Percentiles rank a stretch among this genome's conserved stretches.
These are phyloP conservation scores for Rhizoclosmatium sp. DNA, from an alignment of 192 early-diverging fungal species.

Conservation along the genomic window DNA sequence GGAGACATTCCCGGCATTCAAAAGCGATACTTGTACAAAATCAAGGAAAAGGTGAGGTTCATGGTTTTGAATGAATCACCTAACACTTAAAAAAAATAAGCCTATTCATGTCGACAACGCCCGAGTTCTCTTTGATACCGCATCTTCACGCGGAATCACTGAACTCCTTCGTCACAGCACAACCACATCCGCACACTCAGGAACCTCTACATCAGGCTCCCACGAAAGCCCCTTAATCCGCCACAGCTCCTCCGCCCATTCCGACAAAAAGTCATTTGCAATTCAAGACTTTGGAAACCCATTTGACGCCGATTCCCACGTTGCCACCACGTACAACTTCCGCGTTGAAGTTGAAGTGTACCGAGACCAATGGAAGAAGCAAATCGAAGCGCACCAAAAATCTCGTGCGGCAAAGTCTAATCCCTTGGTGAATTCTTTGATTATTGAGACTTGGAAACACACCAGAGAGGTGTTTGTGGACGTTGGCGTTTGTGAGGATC, in stretches of 20 bases:
- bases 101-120: conserved; percentile 56
- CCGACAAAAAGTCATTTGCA: conserved; percentile 13
- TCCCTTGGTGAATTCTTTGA: background rate
- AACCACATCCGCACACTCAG: background rate
- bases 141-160: background rate
- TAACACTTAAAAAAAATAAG: conserved; percentile 43
- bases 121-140: background rate
- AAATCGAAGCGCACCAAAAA: conserved; percentile 11
- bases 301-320: background rate
- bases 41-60: conserved; percentile 17
- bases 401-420: background rate
- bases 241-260: background rate
- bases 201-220: conserved; percentile 33
- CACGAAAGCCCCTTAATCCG: background rate
- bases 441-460: background rate
- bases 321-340: background rate
- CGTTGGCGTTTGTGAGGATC: background rate
- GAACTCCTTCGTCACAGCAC: background rate
- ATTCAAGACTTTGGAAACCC: background rate
- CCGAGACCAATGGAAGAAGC: conserved; percentile 31
- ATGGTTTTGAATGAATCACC: no score
- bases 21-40: conserved; percentile 1
- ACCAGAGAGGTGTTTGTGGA: no score
- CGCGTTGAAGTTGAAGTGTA: background rate
- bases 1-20: background rate